Evolutionary conservation across 331 rosid genomes (phyloP).

Genomic region (Cydonia oblonga): DNA sequence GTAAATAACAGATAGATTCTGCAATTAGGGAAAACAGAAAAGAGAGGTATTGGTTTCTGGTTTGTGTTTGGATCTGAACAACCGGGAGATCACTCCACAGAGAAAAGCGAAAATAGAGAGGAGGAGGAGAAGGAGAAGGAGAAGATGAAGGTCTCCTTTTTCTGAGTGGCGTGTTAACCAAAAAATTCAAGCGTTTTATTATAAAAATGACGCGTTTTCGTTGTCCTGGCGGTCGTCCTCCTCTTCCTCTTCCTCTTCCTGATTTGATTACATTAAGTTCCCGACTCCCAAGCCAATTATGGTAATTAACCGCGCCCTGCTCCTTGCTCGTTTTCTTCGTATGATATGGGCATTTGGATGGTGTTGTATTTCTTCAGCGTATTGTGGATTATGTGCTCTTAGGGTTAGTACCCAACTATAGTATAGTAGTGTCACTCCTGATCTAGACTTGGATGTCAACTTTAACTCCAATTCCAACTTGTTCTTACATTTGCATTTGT

Average conservation of each 20-base stretch:
- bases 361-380: neutral
- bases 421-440: neutral
- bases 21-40: too few relatives aligned
- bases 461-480: neutral
- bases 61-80: conserved; percentile 7
- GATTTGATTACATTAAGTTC: neutral
- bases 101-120: neutral
- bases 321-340: neutral
- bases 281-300: neutral
- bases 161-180: neutral
- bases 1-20: too few relatives aligned
- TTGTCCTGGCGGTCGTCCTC: neutral
- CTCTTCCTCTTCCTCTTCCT: neutral
- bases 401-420: neutral
- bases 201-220: neutral
- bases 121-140: neutral
- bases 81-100: neutral
- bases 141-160: neutral
- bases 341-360: neutral
- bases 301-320: neutral
- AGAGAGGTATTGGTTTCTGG: neutral
- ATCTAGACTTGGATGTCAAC: neutral
- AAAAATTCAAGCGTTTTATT: neutral
- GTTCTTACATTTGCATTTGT: neutral
- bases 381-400: neutral